phyloP scores from a whole-genome alignment of 345 rosid species.

The Acer saccharum region DNA sequence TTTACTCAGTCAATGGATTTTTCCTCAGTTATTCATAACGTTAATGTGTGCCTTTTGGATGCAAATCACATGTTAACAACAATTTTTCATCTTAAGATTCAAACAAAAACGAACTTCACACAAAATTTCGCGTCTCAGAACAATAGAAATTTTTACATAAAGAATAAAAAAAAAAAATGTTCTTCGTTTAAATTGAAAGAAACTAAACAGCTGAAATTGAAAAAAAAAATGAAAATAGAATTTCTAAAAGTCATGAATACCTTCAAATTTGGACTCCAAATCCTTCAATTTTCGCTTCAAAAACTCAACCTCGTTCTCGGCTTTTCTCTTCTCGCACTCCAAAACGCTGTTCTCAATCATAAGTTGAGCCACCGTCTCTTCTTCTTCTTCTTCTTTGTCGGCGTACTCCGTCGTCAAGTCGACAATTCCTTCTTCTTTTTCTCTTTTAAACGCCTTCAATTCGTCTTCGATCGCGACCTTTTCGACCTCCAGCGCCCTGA shows the following conservation, averaged over 20 bases:
- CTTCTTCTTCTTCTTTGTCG: slow-evolving; percentile 38
- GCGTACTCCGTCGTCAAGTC: slow-evolving; percentile 35
- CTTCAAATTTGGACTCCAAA: slow-evolving; percentile 36
- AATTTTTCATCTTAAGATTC: too few species aligned
- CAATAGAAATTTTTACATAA: not conserved
- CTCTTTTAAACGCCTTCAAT: slow-evolving; percentile 24
- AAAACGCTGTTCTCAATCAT: slow-evolving; percentile 46
- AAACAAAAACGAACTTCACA: too few species aligned
- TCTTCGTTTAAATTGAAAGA: too few species aligned
- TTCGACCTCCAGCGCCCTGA: slow-evolving; percentile 38
- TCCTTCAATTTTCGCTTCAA: slow-evolving; percentile 61
- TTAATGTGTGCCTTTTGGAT: too few species aligned
- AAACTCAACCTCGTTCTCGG: slow-evolving; percentile 43
- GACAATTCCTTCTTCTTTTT: slow-evolving; percentile 29
- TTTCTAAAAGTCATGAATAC: slow-evolving; percentile 5
- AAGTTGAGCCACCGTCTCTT: slow-evolving; percentile 39
- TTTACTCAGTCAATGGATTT: too few species aligned
- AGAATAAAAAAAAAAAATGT: not conserved
- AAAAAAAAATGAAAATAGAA: not conserved
- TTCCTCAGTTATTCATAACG: too few species aligned
- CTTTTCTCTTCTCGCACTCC: slow-evolving; percentile 50
- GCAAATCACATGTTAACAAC: too few species aligned
- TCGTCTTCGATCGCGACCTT: slow-evolving; percentile 36
- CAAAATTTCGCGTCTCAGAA: not conserved
- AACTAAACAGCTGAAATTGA: not conserved